Base-by-base conservation (phyloP, 2,329 filamentous ascomycete species). In the Fusarium odoratissimum region DNA sequence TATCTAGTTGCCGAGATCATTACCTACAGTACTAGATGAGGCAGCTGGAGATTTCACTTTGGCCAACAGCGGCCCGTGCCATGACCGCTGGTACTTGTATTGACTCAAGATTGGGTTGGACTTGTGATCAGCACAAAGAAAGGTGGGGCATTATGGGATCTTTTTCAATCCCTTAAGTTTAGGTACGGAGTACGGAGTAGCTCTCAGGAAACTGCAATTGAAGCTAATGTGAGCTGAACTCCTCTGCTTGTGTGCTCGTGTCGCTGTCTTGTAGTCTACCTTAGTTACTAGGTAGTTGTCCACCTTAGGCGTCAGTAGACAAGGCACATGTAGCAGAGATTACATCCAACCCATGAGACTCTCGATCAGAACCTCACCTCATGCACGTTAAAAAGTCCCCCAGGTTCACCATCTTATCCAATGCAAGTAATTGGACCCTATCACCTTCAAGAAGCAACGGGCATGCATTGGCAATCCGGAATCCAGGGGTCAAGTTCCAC, bases 11-110 rank as follows among this genome's bases (percentile, higher is more conserved):
- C n/a, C 11, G 30, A 31, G 30, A 51, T 35, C n/a, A 14, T 51
- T 33, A 31, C 21, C 30, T n/a, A 16, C 25, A 23, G 21, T 48
- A 48, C 19, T 37, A 57, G 48, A 56, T 25, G 30, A 64, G 37
- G 37, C 19, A 57, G 40, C 40, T n/a, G 54, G 33, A 33, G 11
- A 42, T 37, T 38, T 49, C 42, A 66, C 21, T 25, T 69, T 51
- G 52, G 45, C 57, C 56, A 70, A 45, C 42, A 56, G 56, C 68
- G 68, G 68, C 45, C 62, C 62, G 67, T 51, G 68, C 67, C 69
- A 69, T 65, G 51, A 54, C 48, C 52, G 44, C 23, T 37, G 48
- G 31, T 21, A 38, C 31, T 35, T 52, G 41, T 41, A 67, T 37
- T 49, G 54, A 35, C 55, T 58, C 51, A 64, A 40, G 35, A 54